Evolutionary conservation across 768 basidiomycete species (phyloP).

Genomic region (Amanita brunnescens): DNA sequence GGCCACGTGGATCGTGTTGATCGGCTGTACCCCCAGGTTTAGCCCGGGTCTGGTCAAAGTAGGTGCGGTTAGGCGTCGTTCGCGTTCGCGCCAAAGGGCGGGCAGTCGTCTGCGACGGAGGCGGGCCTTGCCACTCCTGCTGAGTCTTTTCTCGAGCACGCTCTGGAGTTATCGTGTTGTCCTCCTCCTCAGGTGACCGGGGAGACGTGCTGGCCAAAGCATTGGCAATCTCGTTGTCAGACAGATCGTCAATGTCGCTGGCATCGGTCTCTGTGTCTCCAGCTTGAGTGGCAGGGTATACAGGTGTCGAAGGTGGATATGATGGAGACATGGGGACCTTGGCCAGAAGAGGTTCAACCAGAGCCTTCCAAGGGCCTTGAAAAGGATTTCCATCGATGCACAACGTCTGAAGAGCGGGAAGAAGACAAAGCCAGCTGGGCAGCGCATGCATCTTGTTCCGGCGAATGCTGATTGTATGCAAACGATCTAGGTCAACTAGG

Average conservation of each 20-base stretch:
- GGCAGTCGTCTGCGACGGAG: slow-evolving; percentile 17
- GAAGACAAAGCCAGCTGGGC: slow-evolving; percentile 90
- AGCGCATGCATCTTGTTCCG: slow-evolving; percentile 82
- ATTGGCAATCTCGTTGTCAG: slow-evolving; percentile 44
- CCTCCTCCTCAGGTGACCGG: slow-evolving; percentile 48
- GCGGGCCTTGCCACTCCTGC: slow-evolving; percentile 16
- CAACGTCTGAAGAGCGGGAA: slow-evolving; percentile 77
- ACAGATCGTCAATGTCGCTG: slow-evolving; percentile 50
- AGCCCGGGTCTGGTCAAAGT: slow-evolving; percentile 35
- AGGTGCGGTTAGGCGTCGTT: slow-evolving; percentile 63
- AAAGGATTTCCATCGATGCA: slow-evolving; percentile 96
- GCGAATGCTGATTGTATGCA: slow-evolving; percentile 86
- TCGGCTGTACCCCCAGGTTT: slow-evolving; percentile 20
- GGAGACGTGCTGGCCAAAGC: slow-evolving; percentile 24
- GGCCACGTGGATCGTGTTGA: slow-evolving; percentile 13
- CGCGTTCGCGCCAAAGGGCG: slow-evolving; percentile 59
- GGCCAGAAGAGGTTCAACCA: slow-evolving; percentile 77
- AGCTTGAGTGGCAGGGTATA: slow-evolving; percentile 42
- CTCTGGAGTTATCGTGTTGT: slow-evolving; percentile 66
- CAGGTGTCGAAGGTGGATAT: slow-evolving; percentile 61
- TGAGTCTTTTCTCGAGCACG: slow-evolving; percentile 44
- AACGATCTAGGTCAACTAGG: slow-evolving; percentile 60
- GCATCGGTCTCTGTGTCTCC: slow-evolving; percentile 31
- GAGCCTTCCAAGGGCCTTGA: slow-evolving; percentile 84
- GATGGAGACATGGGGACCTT: slow-evolving; percentile 50